Evolutionary conservation across 208 protist species (phyloP), one percentile per base, ranked within the genome.

Genomic region (Trypanosoma platydactyli): DNA sequence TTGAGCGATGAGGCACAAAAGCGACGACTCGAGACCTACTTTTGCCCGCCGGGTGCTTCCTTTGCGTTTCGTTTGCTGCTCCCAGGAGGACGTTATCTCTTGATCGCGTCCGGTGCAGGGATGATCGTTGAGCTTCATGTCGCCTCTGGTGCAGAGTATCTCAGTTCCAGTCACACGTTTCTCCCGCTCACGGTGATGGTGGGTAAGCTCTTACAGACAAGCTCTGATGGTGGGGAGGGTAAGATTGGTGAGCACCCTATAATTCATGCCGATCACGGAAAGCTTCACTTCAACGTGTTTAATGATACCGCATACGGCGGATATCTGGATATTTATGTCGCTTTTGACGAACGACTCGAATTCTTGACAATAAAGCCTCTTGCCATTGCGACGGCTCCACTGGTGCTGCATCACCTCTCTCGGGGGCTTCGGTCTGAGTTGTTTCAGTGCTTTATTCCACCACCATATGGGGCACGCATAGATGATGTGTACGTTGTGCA

Each of bases 251-350:
- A 53, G 16, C 44, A 54, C 1, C 50, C 65, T 5, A 51, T 82
- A 7, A 71, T 90, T 50, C 27, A 49, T 40, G 73, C 84, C 11
- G 77, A 84, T 40, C 85, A 91, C 64, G 88, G 88, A 44, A 94
- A 94, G 72, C 72, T 94, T 69, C 63, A 80, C 54, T 81, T 91
- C 25, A 73, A 81, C 30, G 59, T 91, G 20, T 91, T 83, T 76
- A 94, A 94, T 59, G 81, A 77, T 38, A 90, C 83, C 1, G 57
- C 53, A 40, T 65, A 78, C 51, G 88, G 84, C 55, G 74, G 83
- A 27, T 94, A 85, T 59, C 46, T 94, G 15, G 88, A 94, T 62
- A 48, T 94, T 22, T 91, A 64, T 63, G 68, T 94, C 15, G 55
- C 62, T 7, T 81, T 94, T 29, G 88, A 94, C 75, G 73, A 71